Conservation (phyloP, 805 yeast genomes). For the Metschnikowia gruessii region DNA sequence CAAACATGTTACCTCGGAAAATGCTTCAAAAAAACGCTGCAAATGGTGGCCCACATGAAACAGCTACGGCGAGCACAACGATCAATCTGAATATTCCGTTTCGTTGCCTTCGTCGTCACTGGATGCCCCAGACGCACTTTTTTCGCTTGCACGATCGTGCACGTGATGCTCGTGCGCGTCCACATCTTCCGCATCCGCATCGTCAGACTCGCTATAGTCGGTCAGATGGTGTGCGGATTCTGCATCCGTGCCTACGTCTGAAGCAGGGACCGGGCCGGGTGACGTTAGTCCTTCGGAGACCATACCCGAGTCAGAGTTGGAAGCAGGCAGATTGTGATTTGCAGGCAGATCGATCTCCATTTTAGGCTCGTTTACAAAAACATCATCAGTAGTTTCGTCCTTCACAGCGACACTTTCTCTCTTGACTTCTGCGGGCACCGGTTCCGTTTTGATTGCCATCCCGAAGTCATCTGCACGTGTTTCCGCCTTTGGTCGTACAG, state of each 20-base stretch:
- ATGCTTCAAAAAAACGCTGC: too few relatives aligned
- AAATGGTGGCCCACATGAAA: too few relatives aligned
- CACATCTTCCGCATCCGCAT: constrained; percentile 9
- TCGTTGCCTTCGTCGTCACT: constrained; percentile 10
- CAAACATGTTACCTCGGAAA: too few relatives aligned
- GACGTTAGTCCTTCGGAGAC: neutral
- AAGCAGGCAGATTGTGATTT: neutral
- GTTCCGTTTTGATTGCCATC: neutral
- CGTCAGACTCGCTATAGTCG: constrained; percentile 2
- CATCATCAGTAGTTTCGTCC: neutral
- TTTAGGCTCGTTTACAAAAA: neutral
- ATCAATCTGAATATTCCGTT: constrained; percentile 16
- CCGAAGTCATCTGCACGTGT: neutral
- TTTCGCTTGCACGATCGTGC: constrained; percentile 1
- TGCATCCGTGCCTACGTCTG: too few relatives aligned
- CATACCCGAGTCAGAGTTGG: neutral
- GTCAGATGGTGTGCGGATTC: constrained; percentile 2
- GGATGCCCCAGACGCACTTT: neutral
- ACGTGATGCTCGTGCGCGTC: constrained; percentile 9
- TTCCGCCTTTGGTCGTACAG: neutral
- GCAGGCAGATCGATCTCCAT: neutral
- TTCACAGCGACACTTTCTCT: constrained; percentile 2
- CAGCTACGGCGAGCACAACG: neutral
- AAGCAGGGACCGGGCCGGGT: neutral
- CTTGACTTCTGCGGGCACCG: neutral